A percentile compares a stretch with the other conserved stretches of the same genome.
Conservation (phyloP, 2,329 filamentous ascomycete genomes). For the Monilinia vaccinii-corymbosi region DNA sequence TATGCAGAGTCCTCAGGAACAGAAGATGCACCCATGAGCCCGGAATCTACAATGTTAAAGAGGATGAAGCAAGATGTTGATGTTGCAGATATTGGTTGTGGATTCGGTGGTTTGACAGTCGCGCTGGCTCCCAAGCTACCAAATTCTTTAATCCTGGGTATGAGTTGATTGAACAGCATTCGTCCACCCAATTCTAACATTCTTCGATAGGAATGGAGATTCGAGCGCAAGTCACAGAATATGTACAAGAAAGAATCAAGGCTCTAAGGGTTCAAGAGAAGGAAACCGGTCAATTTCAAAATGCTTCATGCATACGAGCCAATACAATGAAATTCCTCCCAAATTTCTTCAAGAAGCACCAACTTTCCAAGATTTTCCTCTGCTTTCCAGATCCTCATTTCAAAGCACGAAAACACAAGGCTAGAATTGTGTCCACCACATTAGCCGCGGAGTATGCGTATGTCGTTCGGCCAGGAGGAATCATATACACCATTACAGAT, state of each 20-base stretch:
- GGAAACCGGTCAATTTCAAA: slow-evolving; percentile 57
- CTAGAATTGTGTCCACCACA: slow-evolving; percentile 80
- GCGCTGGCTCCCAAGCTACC: slow-evolving; percentile 76
- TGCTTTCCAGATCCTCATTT: slow-evolving; percentile 99
- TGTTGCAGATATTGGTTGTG: slow-evolving; percentile 93
- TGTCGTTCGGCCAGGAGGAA: slow-evolving; percentile 70
- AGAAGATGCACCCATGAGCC: slow-evolving; percentile 10
- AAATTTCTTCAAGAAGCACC: slow-evolving; percentile 79
- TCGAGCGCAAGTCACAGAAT: slow-evolving; percentile 79
- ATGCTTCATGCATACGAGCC: slow-evolving; percentile 78
- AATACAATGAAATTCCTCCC: slow-evolving; percentile 99
- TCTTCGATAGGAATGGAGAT: slow-evolving; percentile 70
- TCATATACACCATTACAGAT: slow-evolving; percentile 94
- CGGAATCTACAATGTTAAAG: slow-evolving; percentile 9
- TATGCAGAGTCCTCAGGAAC: slow-evolving; percentile 41
- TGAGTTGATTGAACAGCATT: slow-evolving; percentile 22
- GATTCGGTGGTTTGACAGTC: slow-evolving; percentile 85
- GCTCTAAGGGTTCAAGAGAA: slow-evolving; percentile 63
- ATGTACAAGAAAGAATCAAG: slow-evolving; percentile 77
- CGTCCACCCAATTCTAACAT: slow-evolving; percentile 9
- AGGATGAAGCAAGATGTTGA: slow-evolving; percentile 63
- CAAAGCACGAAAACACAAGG: slow-evolving; percentile 95
- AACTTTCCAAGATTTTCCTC: slow-evolving; percentile 87
- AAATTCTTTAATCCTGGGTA: slow-evolving; percentile 73
- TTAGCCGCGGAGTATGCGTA: slow-evolving; percentile 92